Evolutionary conservation across 495 filamentous ascomycete genomes (phyloP), one percentile per base, ranked within the genome.

Genomic region (Cenococcum geophilum): DNA sequence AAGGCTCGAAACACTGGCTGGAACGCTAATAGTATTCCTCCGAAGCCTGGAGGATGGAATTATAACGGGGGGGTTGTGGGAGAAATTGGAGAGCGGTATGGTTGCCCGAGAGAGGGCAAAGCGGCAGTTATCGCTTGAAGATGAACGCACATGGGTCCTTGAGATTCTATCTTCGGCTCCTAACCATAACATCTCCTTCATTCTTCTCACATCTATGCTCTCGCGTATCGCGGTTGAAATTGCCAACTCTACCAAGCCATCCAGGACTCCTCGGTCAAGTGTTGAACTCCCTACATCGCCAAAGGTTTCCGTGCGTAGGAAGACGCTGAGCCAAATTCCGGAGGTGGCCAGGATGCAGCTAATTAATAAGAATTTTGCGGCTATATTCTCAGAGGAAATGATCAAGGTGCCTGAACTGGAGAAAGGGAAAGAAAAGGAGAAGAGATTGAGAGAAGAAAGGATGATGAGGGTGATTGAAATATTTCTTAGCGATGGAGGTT

Each of bases 131-230:
- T 73, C 73, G 21, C 74, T 66, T 60, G 89, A 92, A 60, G 86
- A 90, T 35, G 82, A 82, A 62, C 84, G 84, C 63, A 75, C 80
- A 9, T 81, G 80, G 72, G 78, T 92, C 10, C 77, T 93, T 10
- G 91, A 96, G 58, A 82, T 82, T 57, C 79, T 96, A 5, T 80
- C 86, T 0, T 76, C 80, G 10, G 80, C 82, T 0, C 90, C 91
- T 0, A 83, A 84, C 34, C 87, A 92, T 69, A 91, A 87, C 68
- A 87, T 92, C 60, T 89, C 87, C 0, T 93, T 95, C 70, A 86
- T 92, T 9, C 91, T 96, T 60, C 72, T 96, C 36, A 91, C 84
- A 2, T 84, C 88, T 47, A 90, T 92, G 80, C 80, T 96, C 62
- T 68, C 65, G 22, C 64, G 66, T 12, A 63, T 76, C 18, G 48